A percentile compares a stretch with the other conserved stretches of the same genome.
Conservation (phyloP, 192 early-diverging fungal species). For the Coemansia sp. region DNA sequence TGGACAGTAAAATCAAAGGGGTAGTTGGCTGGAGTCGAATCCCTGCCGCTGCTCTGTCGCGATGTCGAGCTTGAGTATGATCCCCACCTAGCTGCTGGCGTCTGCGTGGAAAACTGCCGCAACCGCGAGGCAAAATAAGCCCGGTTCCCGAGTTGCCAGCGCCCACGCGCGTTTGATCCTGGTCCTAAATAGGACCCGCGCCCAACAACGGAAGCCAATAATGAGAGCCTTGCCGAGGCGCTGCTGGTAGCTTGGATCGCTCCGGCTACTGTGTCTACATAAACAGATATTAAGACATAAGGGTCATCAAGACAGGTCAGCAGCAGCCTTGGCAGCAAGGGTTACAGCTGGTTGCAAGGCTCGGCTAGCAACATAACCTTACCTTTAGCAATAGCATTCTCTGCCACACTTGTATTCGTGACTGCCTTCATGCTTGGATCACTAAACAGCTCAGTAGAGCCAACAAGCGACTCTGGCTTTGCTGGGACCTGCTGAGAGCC, state of each 20-base stretch:
- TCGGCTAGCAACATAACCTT: background rate
- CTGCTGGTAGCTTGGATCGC: background rate
- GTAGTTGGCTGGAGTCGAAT: background rate
- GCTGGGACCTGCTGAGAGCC: background rate
- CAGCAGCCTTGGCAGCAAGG: background rate
- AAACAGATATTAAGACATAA: background rate
- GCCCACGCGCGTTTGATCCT: background rate
- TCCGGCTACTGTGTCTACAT: background rate
- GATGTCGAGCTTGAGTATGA: slow-evolving; percentile 27
- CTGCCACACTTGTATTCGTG: background rate
- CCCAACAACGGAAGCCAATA: background rate
- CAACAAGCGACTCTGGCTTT: background rate
- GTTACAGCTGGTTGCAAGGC: background rate
- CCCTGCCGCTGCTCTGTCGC: background rate
- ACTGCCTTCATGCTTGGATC: background rate
- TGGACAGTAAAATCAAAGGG: slow-evolving; percentile 32
- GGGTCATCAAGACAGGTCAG: background rate
- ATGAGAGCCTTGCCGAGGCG: background rate
- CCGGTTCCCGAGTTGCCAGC: slow-evolving; percentile 3
- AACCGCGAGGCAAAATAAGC: background rate
- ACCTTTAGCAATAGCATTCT: background rate
- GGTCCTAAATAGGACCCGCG: background rate
- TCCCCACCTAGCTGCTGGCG: slow-evolving; percentile 32
- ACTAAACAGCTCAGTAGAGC: background rate
- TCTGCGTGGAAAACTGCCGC: slow-evolving; percentile 35